A percentile compares a stretch with the other conserved stretches of the same genome.
phyloP scores from a whole-genome alignment of 345 rosid genomes.

The Carallia brachiata region DNA sequence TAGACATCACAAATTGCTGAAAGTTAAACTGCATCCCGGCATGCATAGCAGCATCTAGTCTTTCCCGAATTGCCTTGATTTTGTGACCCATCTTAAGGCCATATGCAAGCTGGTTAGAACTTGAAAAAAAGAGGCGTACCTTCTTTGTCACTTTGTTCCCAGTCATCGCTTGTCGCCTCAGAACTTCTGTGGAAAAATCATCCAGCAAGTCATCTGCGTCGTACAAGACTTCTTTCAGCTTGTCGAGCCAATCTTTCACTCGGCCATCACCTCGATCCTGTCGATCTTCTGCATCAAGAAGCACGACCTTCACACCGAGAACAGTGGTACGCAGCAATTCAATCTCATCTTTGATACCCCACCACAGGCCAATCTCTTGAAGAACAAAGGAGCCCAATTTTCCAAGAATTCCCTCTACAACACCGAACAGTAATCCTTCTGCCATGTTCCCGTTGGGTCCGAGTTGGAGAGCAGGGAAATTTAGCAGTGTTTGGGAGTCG shows the following conservation, averaged over 20 bases:
- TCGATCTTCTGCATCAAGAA: too few species aligned
- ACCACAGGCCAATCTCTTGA: not conserved
- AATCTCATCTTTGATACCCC: not conserved
- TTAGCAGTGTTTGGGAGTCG: too few species aligned
- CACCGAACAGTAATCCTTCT: too few species aligned
- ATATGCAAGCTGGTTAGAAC: slow-evolving; percentile 10
- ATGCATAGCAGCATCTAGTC: slow-evolving; percentile 6
- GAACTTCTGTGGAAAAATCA: slow-evolving; percentile 22
- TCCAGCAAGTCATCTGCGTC: slow-evolving; percentile 38
- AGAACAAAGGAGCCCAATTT: not conserved
- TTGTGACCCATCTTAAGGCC: not conserved
- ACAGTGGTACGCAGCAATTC: too few species aligned
- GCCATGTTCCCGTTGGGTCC: too few species aligned
- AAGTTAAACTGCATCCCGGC: not conserved
- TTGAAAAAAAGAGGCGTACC: slow-evolving; percentile 3
- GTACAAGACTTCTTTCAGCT: not conserved
- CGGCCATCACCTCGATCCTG: too few species aligned
- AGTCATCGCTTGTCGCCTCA: not conserved
- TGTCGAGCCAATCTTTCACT: too few species aligned
- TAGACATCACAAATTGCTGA: not conserved
- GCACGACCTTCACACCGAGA: too few species aligned
- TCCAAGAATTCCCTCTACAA: not conserved
- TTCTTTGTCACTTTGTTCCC: not conserved
- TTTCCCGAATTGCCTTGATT: slow-evolving; percentile 16
- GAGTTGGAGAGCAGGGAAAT: too few species aligned